Evolutionary conservation across 139 green algal species (phyloP).

Genomic region (Haematococcus sp.): DNA sequence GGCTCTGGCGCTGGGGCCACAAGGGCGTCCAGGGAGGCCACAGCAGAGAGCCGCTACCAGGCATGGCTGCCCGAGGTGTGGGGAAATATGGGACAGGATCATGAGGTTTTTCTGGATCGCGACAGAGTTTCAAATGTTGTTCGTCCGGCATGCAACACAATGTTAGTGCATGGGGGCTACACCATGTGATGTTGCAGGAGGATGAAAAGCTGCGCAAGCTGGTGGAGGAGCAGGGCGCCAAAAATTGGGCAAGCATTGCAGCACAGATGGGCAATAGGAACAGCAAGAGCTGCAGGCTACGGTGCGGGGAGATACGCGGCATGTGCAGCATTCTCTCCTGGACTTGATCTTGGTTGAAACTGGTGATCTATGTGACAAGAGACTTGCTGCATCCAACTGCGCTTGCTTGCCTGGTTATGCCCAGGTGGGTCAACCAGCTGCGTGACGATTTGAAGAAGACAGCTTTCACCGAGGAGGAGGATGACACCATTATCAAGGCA

Average conservation of each 20-base stretch:
- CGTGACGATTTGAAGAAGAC: constrained; percentile 52
- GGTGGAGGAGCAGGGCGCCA: constrained; percentile 60
- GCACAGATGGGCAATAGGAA: constrained; percentile 45
- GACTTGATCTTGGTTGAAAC: too few species aligned
- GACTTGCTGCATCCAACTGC: too few species aligned
- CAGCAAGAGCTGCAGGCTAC: constrained; percentile 67
- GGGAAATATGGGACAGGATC: too few species aligned
- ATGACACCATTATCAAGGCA: not conserved
- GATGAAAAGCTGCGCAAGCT: constrained; percentile 57
- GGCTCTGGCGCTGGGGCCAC: too few species aligned
- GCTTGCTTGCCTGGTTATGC: not conserved
- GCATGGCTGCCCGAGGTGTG: too few species aligned
- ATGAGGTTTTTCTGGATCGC: too few species aligned
- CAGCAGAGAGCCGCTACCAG: too few species aligned
- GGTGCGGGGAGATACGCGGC: constrained; percentile 15
- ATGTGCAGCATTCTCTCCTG: too few species aligned
- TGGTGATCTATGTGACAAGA: not conserved
- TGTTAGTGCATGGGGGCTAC: not conserved
- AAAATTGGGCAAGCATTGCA: constrained; percentile 65
- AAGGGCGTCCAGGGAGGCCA: too few species aligned
- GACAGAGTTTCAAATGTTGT: too few species aligned
- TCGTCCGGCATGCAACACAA: too few species aligned
- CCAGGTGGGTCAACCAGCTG: constrained; percentile 78
- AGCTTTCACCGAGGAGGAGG: constrained; percentile 23
- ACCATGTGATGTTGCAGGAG: too few species aligned